Evolutionary conservation across 2,329 filamentous ascomycete genomes (phyloP), one percentile per base, ranked within the genome.

Genomic region (Fusarium sp.): DNA sequence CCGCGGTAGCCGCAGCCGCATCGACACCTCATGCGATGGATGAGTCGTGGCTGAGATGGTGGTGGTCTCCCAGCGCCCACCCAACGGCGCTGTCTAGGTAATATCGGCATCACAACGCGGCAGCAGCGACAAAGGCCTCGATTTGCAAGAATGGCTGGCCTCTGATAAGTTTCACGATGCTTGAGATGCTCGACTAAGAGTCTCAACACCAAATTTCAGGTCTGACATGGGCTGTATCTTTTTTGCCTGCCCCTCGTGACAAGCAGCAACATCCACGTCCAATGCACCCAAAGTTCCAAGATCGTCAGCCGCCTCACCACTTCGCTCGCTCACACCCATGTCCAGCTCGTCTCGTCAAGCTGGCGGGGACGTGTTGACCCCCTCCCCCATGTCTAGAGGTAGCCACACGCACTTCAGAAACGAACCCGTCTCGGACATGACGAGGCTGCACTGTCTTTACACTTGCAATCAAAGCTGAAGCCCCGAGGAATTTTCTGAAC

Each of bases 1-100:
- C 75, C 76, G 76, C 75, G 58, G 61, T 71, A 75, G 67, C 64
- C 48, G 62, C 67, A 70, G 61, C 62, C 64, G 33, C 71, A 75
- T 68, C 67, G 37, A 66, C 63, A 69, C 60, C 45, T 29, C 33
- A 50, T 72, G 54, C 41, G 65, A 70, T 64, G 50, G 65, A 67
- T 64, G 54, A 56, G 27, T 50, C 54, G 67, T 75, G 67, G 65
- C 64, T 73, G 62, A 63, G 62, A 67, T 58, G 62, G 65, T 68
- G 66, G 61, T 63, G 41, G 37, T 63, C 62, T 54, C 24, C 60
- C 22, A n/a, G 41, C 20, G 45, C 37, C 39, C 41, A 45, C 57
- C 43, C n/a, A 56, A 63, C 48, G 24, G 37, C 45, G 27, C 39
- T 57, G 50, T 52, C 65, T 18, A 27, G 45, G 52, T 45, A 41